Evolutionary conservation across 1,284 basidiomycete genomes (phyloP).

Genomic region (Tranzscheliella williamsii): DNA sequence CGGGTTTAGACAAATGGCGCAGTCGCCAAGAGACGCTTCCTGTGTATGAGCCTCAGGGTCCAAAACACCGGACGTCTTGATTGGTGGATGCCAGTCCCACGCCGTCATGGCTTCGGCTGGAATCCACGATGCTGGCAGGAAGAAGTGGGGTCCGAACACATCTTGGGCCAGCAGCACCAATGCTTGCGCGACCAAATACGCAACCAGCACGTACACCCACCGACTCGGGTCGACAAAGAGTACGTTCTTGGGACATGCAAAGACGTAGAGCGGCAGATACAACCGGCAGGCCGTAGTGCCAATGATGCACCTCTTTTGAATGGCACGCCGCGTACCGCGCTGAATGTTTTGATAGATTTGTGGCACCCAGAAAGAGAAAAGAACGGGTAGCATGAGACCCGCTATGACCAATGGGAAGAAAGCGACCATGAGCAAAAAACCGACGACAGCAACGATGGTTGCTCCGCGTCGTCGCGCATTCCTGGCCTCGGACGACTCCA

Average conservation of each 20-base stretch:
- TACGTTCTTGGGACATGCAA: slow-evolving; percentile 80
- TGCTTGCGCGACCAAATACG: slow-evolving; percentile 71
- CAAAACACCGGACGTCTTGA: not conserved
- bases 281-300: slow-evolving; percentile 75
- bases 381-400: slow-evolving; percentile 68
- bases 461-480: slow-evolving; percentile 11
- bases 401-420: slow-evolving; percentile 20
- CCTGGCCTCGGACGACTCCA: not conserved
- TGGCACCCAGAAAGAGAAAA: slow-evolving; percentile 79
- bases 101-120: slow-evolving; percentile 4
- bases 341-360: slow-evolving; percentile 78
- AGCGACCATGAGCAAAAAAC: slow-evolving; percentile 13
- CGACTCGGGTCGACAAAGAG: slow-evolving; percentile 74
- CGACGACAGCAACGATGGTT: slow-evolving; percentile 3
- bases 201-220: slow-evolving; percentile 72
- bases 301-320: slow-evolving; percentile 74
- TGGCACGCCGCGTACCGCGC: slow-evolving; percentile 72
- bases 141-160: slow-evolving; percentile 77
- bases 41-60: slow-evolving; percentile 1
- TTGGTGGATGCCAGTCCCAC: slow-evolving; percentile 31
- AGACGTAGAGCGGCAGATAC: slow-evolving; percentile 74
- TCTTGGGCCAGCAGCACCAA: slow-evolving; percentile 74
- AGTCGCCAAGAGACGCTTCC: slow-evolving; percentile 6
- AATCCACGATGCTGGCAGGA: slow-evolving; percentile 66
- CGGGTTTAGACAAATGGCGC: slow-evolving; percentile 23